Evolutionary conservation across 345 rosid species (phyloP), one percentile per base, ranked within the genome.

Genomic region (Durio zibethinus): DNA sequence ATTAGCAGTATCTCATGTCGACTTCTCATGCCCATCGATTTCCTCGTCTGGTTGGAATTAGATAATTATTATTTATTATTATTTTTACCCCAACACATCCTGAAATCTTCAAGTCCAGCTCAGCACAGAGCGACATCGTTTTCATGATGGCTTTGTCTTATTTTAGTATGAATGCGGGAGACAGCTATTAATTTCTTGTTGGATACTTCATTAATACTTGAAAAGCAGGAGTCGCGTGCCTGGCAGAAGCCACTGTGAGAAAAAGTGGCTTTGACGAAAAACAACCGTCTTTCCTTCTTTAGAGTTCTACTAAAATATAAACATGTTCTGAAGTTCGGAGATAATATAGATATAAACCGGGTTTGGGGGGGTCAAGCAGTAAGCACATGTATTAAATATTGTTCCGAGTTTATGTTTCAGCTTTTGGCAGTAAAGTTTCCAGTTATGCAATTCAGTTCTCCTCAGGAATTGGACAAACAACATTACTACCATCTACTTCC

Each of bases 371-470:
- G 36, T 33, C 1, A 33, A 33, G 36, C 36, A 4, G 36, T 33
- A 33, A 33, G 36, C 36, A 33, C 36, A 33, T 33, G 36, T 33
- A 33, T 33, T 33, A 33, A 33, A 33, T 33, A 1, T 33, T 33
- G 57, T 61, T 50, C 8, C 21, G 10, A 3, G 40, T 47, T 40
- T 40, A 27, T 64, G 68, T 21, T 38, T 48, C 21, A 23, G 20
- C 43, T 27, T 70, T 74, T 80, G 33, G 54, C 31, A 40, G 25
- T 65, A 15, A n/a, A 72, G 7, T 42, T 53, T 74, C 72, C 68
- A 71, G 84, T 77, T 66, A 82, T 86, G 83, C 42, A 74, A 11
- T 68, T 73, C 78, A 72, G 72, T 69, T 72, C 82, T 79, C 8
- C 77, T 62, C 61, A 6, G 54, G 64, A 84, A 15, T 64, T 63